Conservation (phyloP, 1,284 basidiomycete genomes). For the Fomitopsis pinicola region DNA sequence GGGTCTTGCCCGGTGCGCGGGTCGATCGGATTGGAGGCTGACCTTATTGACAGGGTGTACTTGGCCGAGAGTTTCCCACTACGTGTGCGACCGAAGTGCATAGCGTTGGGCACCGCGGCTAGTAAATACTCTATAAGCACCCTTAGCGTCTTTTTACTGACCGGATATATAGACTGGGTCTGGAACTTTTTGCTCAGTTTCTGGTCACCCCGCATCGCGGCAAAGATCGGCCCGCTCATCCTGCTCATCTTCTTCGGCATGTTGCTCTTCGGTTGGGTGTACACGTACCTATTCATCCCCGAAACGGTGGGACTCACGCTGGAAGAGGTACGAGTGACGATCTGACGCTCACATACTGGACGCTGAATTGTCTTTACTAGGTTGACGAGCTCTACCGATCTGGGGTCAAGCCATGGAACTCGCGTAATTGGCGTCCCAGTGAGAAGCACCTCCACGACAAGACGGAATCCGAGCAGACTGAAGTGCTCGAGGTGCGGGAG, state of each 20-base stretch:
- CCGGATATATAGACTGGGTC: slow-evolving; percentile 41
- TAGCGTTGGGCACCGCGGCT: slow-evolving; percentile 64
- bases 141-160: neutral
- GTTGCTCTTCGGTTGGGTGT: slow-evolving; percentile 64
- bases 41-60: slow-evolving; percentile 36
- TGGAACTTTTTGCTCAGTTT: slow-evolving; percentile 76
- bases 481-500: slow-evolving; percentile 22
- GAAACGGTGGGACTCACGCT: slow-evolving; percentile 73
- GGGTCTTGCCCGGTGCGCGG: neutral
- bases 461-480: slow-evolving; percentile 6
- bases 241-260: slow-evolving; percentile 75
- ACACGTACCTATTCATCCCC: slow-evolving; percentile 69
- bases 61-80: slow-evolving; percentile 66
- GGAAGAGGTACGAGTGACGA: slow-evolving; percentile 53
- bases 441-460: slow-evolving; percentile 27
- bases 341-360: neutral
- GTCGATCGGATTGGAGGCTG: neutral
- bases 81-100: slow-evolving; percentile 72
- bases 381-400: slow-evolving; percentile 73
- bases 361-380: slow-evolving; percentile 20
- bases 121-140: slow-evolving; percentile 26
- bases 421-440: slow-evolving; percentile 52
- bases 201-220: slow-evolving; percentile 66
- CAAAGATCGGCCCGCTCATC: slow-evolving; percentile 70
- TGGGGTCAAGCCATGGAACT: slow-evolving; percentile 63